These are phyloP conservation scores for Leccinum ochraceum DNA, from an alignment of 768 basidiomycete species.

Conservation along the genomic window DNA sequence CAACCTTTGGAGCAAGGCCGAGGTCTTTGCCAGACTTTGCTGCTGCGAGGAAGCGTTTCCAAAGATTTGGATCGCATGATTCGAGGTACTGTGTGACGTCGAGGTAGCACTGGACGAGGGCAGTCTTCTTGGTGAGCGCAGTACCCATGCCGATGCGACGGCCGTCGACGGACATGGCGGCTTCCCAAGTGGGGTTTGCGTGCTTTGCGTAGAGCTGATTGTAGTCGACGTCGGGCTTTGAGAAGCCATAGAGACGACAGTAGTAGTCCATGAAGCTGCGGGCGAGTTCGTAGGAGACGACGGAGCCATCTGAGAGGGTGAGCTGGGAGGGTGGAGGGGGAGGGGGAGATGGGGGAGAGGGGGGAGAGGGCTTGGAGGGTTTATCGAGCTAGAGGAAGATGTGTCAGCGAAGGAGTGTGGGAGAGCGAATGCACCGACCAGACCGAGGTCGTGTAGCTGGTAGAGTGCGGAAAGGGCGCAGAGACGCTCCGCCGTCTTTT, in stretches of 20 bases:
- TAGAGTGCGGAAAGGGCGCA: slow-evolving; percentile 74
- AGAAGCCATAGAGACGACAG: slow-evolving; percentile 75
- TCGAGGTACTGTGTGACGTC: slow-evolving; percentile 90
- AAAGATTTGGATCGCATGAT: slow-evolving; percentile 76
- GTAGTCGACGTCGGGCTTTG: slow-evolving; percentile 69
- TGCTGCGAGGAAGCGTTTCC: slow-evolving; percentile 67
- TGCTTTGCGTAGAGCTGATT: slow-evolving; percentile 32
- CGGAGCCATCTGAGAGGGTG: slow-evolving; percentile 60
- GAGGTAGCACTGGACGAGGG: slow-evolving; percentile 73
- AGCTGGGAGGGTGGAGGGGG: slow-evolving; percentile 25
- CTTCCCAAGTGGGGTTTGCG: slow-evolving; percentile 55
- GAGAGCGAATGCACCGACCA: slow-evolving; percentile 50
- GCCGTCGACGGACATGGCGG: slow-evolving; percentile 72
- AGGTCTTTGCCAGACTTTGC: slow-evolving; percentile 66
- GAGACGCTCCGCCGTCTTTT: slow-evolving; percentile 70
- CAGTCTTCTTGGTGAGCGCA: slow-evolving; percentile 66
- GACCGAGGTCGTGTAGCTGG: slow-evolving; percentile 60
- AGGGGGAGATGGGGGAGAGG: background rate
- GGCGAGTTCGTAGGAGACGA: slow-evolving; percentile 69
- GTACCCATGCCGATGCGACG: slow-evolving; percentile 82
- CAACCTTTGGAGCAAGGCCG: slow-evolving; percentile 68
- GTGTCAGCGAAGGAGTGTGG: slow-evolving; percentile 4
- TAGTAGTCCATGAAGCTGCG: slow-evolving; percentile 96
- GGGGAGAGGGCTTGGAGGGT: slow-evolving; percentile 21
- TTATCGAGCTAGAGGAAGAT: slow-evolving; percentile 29